Conservation (phyloP, 805 yeast species). For the Saccharomycopsis javanensis region DNA sequence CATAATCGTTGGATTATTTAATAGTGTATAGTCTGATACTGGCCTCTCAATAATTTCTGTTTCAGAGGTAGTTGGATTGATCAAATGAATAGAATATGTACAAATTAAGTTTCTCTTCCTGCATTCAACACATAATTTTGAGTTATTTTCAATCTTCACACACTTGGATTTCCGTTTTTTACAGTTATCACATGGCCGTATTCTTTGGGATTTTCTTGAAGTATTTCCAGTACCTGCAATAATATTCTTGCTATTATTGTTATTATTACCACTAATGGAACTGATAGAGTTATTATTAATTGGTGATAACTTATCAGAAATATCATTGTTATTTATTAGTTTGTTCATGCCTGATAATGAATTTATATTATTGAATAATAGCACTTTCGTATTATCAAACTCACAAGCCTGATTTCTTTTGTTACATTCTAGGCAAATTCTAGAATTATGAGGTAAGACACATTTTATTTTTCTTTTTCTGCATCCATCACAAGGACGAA, state of each 20-base stretch:
- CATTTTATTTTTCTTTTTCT: slow-evolving; percentile 30
- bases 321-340: slow-evolving; percentile 7
- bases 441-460: slow-evolving; percentile 21
- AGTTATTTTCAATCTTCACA: slow-evolving; percentile 18
- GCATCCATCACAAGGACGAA: slow-evolving; percentile 31
- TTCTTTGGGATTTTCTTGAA: slow-evolving; percentile 1
- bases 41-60: slow-evolving; percentile 22
- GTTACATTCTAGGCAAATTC: slow-evolving; percentile 26
- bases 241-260: not conserved
- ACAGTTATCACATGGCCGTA: slow-evolving; percentile 22
- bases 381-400: slow-evolving; percentile 20
- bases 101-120: slow-evolving; percentile 22
- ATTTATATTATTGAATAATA: slow-evolving; percentile 21
- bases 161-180: slow-evolving; percentile 23
- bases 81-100: slow-evolving; percentile 20
- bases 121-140: slow-evolving; percentile 22
- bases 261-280: not conserved
- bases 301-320: not conserved
- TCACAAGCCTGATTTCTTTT: slow-evolving; percentile 26
- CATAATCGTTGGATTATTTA: slow-evolving; percentile 25
- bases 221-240: not conserved
- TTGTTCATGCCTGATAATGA: slow-evolving; percentile 16
- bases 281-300: not conserved
- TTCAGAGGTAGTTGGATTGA: slow-evolving; percentile 10
- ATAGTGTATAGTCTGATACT: slow-evolving; percentile 24